phyloP scores from a whole-genome alignment of 148 eudicot genomes.

The Rhododendron molle region DNA sequence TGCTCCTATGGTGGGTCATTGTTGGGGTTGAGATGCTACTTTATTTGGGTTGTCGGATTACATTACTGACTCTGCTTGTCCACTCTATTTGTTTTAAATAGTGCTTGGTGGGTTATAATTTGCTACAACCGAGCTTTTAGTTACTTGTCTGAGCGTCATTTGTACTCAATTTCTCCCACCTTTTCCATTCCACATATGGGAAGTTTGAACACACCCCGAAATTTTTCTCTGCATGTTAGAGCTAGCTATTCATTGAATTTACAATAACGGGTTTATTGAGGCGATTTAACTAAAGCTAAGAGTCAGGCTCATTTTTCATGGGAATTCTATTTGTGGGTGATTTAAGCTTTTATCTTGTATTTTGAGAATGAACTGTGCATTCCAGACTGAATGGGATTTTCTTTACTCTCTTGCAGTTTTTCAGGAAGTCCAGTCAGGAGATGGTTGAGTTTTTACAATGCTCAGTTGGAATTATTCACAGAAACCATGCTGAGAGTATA shows the following conservation, averaged over 20 bases:
- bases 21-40: not conserved
- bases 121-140: not conserved
- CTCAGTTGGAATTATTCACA: constrained; percentile 89
- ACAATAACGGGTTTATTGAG: not conserved
- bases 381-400: not conserved
- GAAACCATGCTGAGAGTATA: constrained; percentile 91
- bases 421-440: constrained; percentile 62
- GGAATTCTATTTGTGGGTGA: not conserved
- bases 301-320: not conserved
- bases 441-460: constrained; percentile 84
- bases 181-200: not conserved
- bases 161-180: not conserved
- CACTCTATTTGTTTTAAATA: not conserved
- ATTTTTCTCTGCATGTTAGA: not conserved
- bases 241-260: not conserved
- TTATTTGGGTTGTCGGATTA: not conserved
- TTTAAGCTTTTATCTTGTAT: not conserved
- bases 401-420: constrained; percentile 47
- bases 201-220: not conserved
- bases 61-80: not conserved
- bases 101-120: not conserved
- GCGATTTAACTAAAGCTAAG: not conserved
- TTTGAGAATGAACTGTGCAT: not conserved
- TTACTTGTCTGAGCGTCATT: not conserved
- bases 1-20: not conserved